Evolutionary conservation across 768 basidiomycete species (phyloP).

Genomic region (Naganishia randhawae): DNA sequence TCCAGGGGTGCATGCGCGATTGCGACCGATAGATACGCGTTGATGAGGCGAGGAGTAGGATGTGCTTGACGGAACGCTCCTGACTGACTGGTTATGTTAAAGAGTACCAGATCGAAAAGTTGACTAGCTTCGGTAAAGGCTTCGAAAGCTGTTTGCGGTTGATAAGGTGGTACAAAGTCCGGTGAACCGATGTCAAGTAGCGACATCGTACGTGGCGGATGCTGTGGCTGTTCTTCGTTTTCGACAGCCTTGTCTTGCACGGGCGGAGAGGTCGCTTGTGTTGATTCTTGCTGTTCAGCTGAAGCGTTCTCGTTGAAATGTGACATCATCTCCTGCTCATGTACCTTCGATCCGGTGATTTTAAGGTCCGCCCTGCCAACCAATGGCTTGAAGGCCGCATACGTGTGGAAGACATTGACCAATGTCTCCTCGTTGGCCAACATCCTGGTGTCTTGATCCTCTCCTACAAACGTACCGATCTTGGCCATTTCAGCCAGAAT

Average conservation of each 20-base stretch:
- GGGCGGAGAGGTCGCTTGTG: neutral
- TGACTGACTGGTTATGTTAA: conserved; percentile 13
- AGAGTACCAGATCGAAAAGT: conserved; percentile 26
- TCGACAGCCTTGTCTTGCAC: neutral
- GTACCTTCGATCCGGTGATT: conserved; percentile 44
- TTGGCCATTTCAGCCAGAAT: conserved; percentile 67
- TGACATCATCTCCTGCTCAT: conserved; percentile 21
- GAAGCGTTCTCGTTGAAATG: conserved; percentile 25
- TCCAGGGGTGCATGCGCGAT: conserved; percentile 61
- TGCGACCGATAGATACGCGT: conserved; percentile 75
- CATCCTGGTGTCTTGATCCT: conserved; percentile 16
- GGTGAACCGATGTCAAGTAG: conserved; percentile 30
- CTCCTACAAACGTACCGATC: conserved; percentile 25
- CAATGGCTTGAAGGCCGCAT: conserved; percentile 72
- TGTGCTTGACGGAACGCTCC: conserved; percentile 60
- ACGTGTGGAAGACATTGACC: conserved; percentile 80
- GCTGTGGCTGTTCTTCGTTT: neutral
- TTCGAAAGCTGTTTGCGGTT: conserved; percentile 33
- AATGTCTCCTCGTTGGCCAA: conserved; percentile 65
- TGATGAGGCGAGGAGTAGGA: conserved; percentile 64
- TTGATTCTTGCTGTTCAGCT: conserved; percentile 5
- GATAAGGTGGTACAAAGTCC: conserved; percentile 25
- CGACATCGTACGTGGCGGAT: neutral
- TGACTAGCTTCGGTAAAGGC: conserved; percentile 32
- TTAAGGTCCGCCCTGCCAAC: conserved; percentile 60